phyloP scores from a whole-genome alignment of 805 yeast species.

The Wickerhamomyces alni region DNA sequence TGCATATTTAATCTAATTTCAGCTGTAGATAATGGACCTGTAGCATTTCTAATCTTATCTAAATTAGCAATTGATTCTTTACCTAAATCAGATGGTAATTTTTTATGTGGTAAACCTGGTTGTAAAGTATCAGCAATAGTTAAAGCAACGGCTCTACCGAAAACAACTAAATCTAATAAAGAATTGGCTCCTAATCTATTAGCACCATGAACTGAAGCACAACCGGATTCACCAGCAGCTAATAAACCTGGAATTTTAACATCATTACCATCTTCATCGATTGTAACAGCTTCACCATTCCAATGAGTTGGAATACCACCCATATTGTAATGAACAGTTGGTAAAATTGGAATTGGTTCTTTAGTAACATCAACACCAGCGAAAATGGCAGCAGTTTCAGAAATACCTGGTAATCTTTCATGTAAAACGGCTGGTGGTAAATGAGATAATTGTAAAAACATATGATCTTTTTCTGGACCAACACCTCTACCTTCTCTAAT shows the following conservation, averaged over 20 bases:
- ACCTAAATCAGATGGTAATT: slow-evolving; percentile 83
- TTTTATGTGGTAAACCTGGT: slow-evolving; percentile 85
- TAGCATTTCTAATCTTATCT: slow-evolving; percentile 80
- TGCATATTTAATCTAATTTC: slow-evolving; percentile 90
- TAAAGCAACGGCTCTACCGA: slow-evolving; percentile 97
- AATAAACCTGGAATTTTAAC: slow-evolving; percentile 84
- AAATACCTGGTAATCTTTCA: slow-evolving; percentile 98
- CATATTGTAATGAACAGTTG: slow-evolving; percentile 99
- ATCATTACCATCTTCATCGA: slow-evolving; percentile 85
- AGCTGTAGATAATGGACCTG: slow-evolving; percentile 80
- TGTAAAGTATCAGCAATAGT: slow-evolving; percentile 78
- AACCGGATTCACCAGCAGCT: slow-evolving; percentile 99
- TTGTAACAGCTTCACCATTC: slow-evolving; percentile 88
- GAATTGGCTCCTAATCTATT: slow-evolving; percentile 99
- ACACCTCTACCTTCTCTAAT: slow-evolving; percentile 99
- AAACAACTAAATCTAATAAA: slow-evolving; percentile 89
- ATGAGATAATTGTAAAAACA: slow-evolving; percentile 89
- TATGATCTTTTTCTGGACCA: slow-evolving; percentile 93
- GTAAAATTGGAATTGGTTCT: slow-evolving; percentile 97
- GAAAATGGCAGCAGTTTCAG: slow-evolving; percentile 96
- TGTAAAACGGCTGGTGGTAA: slow-evolving; percentile 86
- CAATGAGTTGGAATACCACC: slow-evolving; percentile 99
- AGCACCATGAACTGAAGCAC: slow-evolving; percentile 99
- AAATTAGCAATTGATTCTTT: slow-evolving; percentile 84
- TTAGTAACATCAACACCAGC: slow-evolving; percentile 99